phyloP scores from a whole-genome alignment of 2,329 filamentous ascomycete genomes.

The Penicillium sumatraense region DNA sequence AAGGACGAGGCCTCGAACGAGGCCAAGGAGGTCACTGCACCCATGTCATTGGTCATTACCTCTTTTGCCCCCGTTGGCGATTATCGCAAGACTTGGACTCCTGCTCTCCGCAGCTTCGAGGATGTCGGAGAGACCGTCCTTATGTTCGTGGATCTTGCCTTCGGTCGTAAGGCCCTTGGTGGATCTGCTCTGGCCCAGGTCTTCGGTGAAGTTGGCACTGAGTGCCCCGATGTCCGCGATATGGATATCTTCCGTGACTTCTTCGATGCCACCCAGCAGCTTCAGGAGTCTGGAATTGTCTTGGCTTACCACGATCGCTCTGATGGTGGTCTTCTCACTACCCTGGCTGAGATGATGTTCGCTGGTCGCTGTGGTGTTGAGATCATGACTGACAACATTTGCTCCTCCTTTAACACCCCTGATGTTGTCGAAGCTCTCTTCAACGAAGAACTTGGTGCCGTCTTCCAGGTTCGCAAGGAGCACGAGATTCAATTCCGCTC shows the following conservation, averaged over 20 bases:
- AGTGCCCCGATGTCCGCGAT: conserved; percentile 84
- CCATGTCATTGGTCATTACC: conserved; percentile 87
- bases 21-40: conserved; percentile 85
- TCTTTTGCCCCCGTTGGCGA: conserved; percentile 85
- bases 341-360: conserved; percentile 97
- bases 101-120: conserved; percentile 78
- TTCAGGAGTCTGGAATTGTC: conserved; percentile 72
- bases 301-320: conserved; percentile 94
- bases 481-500: conserved; percentile 85
- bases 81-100: conserved; percentile 89
- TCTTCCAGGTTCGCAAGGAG: conserved; percentile 89
- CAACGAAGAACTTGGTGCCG: conserved; percentile 93
- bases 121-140: conserved; percentile 88
- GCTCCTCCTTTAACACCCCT: conserved; percentile 63
- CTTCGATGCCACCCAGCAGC: conserved; percentile 79
- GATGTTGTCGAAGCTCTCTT: conserved; percentile 80
- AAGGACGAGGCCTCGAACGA: conserved; percentile 69
- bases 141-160: conserved; percentile 87
- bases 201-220: conserved; percentile 81
- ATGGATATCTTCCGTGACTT: conserved; percentile 82
- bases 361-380: conserved; percentile 88
- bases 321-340: conserved; percentile 89
- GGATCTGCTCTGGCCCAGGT: conserved; percentile 91
- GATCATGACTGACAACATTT: conserved; percentile 74
- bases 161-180: conserved; percentile 79